Evolutionary conservation across 1,284 basidiomycete species (phyloP).

Genomic region (Tilletiaria anomala): DNA sequence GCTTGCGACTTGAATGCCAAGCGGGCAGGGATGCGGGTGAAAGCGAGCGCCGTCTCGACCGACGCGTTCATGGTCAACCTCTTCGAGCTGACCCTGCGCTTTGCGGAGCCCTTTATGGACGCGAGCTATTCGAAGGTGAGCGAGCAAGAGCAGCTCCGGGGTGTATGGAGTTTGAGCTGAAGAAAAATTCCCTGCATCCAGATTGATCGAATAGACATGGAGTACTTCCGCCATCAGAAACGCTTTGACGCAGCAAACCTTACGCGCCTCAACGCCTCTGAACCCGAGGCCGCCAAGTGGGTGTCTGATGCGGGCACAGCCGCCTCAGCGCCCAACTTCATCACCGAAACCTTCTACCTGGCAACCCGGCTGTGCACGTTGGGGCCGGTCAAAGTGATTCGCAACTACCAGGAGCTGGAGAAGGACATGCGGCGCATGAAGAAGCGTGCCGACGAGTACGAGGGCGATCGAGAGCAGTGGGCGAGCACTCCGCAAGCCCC

Average conservation of each 20-base stretch:
- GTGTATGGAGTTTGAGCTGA: neutral
- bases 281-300: constrained; percentile 31
- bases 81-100: constrained; percentile 63
- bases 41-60: constrained; percentile 66
- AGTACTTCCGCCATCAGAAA: constrained; percentile 45
- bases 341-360: constrained; percentile 87
- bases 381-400: constrained; percentile 42
- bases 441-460: constrained; percentile 61
- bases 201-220: constrained; percentile 67
- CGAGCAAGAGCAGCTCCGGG: neutral
- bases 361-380: constrained; percentile 21
- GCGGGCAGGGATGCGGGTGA: constrained; percentile 75
- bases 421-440: constrained; percentile 45
- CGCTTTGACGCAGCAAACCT: constrained; percentile 25
- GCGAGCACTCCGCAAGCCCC: constrained; percentile 17
- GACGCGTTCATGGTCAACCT: constrained; percentile 90
- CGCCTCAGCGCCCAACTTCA: constrained; percentile 56
- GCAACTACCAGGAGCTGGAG: constrained; percentile 66
- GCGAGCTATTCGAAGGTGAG: constrained; percentile 67
- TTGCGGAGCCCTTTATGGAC: constrained; percentile 96
- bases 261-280: constrained; percentile 35
- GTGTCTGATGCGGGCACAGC: constrained; percentile 6
- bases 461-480: constrained; percentile 42
- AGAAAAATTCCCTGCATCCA: constrained; percentile 41
- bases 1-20: constrained; percentile 64